Conservation (phyloP, 2,329 filamentous ascomycete genomes). For the Penicillium sumatraense region DNA sequence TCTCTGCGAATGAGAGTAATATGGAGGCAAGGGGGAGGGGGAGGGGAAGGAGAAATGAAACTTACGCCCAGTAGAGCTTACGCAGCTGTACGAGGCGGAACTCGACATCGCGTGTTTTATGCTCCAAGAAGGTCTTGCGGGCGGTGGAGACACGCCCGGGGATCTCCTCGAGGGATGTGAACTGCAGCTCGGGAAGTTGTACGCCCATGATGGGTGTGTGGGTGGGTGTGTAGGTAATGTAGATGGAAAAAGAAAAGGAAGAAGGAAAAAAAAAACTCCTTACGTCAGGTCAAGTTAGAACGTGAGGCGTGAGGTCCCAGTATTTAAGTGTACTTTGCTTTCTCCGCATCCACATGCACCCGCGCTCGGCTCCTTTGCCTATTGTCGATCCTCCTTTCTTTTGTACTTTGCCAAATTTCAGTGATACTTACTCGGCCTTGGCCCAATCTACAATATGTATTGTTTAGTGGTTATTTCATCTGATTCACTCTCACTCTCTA, state of each 20-base stretch:
- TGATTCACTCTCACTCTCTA: too few species aligned
- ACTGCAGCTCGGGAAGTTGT: constrained; percentile 55
- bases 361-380: constrained; percentile 3
- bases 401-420: too few species aligned
- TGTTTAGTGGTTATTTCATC: too few species aligned
- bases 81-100: constrained; percentile 86
- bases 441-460: too few species aligned
- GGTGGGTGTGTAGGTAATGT: too few species aligned
- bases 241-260: not conserved
- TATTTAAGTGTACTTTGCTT: not conserved
- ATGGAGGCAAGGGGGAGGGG: not conserved
- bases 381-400: too few species aligned
- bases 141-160: constrained; percentile 62
- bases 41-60: too few species aligned
- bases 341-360: constrained; percentile 23
- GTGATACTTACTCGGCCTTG: too few species aligned
- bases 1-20: not conserved
- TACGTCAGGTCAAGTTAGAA: constrained; percentile 10
- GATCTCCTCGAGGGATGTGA: constrained; percentile 71
- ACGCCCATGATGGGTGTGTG: constrained; percentile 34
- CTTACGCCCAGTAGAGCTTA: constrained; percentile 87
- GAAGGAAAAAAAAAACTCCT: constrained; percentile 4
- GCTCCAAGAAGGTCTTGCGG: constrained; percentile 72
- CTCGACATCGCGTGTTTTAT: constrained; percentile 80
- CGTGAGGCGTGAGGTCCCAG: not conserved